These are phyloP conservation scores for Salix udensis DNA, from an alignment of 345 rosid species.

Conservation along the genomic window DNA sequence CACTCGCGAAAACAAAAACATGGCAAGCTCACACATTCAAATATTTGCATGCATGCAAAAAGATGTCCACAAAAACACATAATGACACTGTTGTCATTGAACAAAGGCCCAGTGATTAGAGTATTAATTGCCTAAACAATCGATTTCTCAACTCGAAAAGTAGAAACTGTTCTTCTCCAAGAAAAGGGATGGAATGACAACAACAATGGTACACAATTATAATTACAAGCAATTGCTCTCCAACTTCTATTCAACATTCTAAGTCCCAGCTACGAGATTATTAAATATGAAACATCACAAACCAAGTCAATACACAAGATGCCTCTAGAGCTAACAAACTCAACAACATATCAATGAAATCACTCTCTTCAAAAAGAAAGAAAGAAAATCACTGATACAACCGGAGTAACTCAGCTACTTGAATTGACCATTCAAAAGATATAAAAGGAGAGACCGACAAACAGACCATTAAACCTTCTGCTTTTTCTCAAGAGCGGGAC, in stretches of 20 bases:
- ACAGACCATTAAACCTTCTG: not conserved
- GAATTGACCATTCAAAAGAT: not conserved
- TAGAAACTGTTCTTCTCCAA: not conserved
- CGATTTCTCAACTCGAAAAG: not conserved
- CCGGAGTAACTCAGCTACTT: not conserved
- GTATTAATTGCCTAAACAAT: not conserved
- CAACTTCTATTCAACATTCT: not conserved
- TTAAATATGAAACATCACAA: not conserved
- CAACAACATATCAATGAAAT: not conserved
- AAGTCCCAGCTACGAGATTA: not conserved
- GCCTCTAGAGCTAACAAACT: not conserved
- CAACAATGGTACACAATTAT: not conserved
- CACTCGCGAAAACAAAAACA: not conserved
- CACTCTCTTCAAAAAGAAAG: not conserved
- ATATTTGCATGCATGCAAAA: not conserved
- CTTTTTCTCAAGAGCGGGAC: not conserved
- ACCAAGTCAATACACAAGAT: not conserved
- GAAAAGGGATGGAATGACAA: not conserved
- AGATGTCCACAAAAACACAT: not conserved
- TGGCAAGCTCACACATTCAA: not conserved
- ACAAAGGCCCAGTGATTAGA: not conserved
- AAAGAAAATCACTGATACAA: not conserved
- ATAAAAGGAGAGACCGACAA: not conserved
- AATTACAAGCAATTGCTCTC: not conserved
- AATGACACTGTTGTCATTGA: not conserved